Evolutionary conservation across 768 basidiomycete genomes (phyloP), one percentile per base, ranked within the genome.

Genomic region (Boletus vermiculosoides): DNA sequence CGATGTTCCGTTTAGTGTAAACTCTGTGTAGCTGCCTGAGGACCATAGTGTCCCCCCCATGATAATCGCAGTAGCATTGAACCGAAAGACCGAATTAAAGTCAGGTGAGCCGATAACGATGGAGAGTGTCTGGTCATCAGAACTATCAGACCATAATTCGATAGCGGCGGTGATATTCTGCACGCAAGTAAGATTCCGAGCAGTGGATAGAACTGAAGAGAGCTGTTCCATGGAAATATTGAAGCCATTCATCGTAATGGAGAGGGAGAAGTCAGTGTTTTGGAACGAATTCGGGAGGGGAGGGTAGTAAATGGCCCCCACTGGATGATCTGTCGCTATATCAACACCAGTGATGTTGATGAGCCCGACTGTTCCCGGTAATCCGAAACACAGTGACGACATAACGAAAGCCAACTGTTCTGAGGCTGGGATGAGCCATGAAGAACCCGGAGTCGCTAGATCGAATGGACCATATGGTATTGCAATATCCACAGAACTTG

Each of bases 1-100:
- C 4, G 57, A 56, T n/a, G 60, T 62, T 20, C 63, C 60, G n/a
- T 67, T 55, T 20, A 25, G 46, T 15, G 54, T 28, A 20, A 67
- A 64, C 31, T 60, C 50, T 4, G 48, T 61, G 23, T 49, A 45
- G 28, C 42, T 56, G 22, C 40, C 50, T n/a, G 42, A 45, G 33
- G 66, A 54, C 0, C 31, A 50, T 5, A 67, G 30, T 6, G 33
- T 57, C 11, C 58, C 60, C 8, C 54, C 50, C 33, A 56, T 34
- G 15, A 61, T 39, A 18, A 58, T 51, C 2, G 47, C 45, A 36
- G 52, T 54, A 9, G 65, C 63, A 28, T 55, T 57, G 45, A 61
- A 41, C 18, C 55, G 59, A 34, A 46, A 13, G 20, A 52, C n/a
- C 23, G 10, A 16, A 15, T 6, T 5, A 11, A 5, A 16, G 41